Conservation (phyloP, 352 stramenopile genomes). For the Hyaloperonospora arabidopsidis region DNA sequence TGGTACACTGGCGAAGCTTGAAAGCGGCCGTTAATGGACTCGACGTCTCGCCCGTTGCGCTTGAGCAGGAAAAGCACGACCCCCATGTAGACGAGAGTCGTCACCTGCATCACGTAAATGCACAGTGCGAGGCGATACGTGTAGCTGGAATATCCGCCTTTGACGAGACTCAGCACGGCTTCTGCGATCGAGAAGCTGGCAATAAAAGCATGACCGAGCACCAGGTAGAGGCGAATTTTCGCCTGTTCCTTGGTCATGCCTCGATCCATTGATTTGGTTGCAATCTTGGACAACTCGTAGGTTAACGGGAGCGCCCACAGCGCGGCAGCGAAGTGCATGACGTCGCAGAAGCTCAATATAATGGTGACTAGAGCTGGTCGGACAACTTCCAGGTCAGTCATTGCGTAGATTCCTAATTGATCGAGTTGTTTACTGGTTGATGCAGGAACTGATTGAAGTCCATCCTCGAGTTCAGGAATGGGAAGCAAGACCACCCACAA, state of each 20-base stretch:
- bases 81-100: conserved; percentile 40
- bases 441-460: no score
- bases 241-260: conserved; percentile 33
- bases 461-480: no score
- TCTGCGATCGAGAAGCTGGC: conserved; percentile 24
- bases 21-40: conserved; percentile 47
- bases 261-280: conserved; percentile 53
- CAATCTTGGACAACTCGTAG: conserved; percentile 56
- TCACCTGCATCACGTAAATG: conserved; percentile 38
- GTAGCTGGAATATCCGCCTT: conserved; percentile 30
- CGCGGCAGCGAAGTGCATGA: conserved; percentile 40
- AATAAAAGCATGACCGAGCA: conserved; percentile 26
- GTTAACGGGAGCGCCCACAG: conserved; percentile 46
- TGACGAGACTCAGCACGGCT: conserved; percentile 20
- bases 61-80: conserved; percentile 33
- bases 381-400: conserved; percentile 24
- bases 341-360: conserved; percentile 39
- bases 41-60: conserved; percentile 38
- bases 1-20: conserved; percentile 48
- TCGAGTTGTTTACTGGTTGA: conserved; percentile 37
- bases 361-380: conserved; percentile 25
- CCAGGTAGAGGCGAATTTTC: conserved; percentile 36
- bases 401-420: conserved; percentile 41
- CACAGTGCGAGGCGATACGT: conserved; percentile 32
- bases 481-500: no score